Conservation (phyloP, 495 filamentous ascomycete species). For the Usnea hakonensis region DNA sequence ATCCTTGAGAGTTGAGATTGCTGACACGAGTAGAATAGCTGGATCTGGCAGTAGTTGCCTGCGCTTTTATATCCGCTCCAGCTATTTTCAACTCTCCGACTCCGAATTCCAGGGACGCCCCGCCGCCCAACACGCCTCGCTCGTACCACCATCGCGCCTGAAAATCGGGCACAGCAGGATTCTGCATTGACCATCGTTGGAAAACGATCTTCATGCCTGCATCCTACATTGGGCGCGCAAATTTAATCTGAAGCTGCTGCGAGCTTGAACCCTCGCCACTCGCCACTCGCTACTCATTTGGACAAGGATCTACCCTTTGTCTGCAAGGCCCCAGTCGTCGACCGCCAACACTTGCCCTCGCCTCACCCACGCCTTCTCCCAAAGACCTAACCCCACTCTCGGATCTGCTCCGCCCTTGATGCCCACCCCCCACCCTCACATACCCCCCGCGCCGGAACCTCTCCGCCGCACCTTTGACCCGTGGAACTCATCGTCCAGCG, state of each 20-base stretch:
- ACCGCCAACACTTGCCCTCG: not conserved
- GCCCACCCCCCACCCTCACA: constrained; percentile 13
- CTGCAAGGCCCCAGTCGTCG: not conserved
- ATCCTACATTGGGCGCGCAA: not conserved
- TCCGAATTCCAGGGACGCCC: not conserved
- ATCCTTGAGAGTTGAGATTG: not conserved
- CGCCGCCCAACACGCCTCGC: not conserved
- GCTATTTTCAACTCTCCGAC: not conserved
- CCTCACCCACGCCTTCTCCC: not conserved
- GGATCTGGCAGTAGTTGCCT: not conserved
- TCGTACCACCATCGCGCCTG: not conserved
- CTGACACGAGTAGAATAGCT: not conserved
- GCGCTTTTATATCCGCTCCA: not conserved
- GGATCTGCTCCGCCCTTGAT: not conserved
- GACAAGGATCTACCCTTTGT: not conserved
- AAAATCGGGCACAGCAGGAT: too few relatives aligned
- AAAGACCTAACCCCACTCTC: not conserved
- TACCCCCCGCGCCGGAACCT: constrained; percentile 39
- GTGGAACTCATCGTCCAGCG: constrained; percentile 73
- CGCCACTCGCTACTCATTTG: too few relatives aligned
- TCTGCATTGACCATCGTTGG: not conserved
- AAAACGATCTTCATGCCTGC: not conserved
- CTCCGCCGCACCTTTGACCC: constrained; percentile 57
- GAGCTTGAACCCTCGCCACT: not conserved
- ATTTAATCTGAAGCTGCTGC: not conserved